These are phyloP conservation scores for Sporothrix schenckii DNA, from an alignment of 2,329 filamentous ascomycete genomes.

Conservation along the genomic window DNA sequence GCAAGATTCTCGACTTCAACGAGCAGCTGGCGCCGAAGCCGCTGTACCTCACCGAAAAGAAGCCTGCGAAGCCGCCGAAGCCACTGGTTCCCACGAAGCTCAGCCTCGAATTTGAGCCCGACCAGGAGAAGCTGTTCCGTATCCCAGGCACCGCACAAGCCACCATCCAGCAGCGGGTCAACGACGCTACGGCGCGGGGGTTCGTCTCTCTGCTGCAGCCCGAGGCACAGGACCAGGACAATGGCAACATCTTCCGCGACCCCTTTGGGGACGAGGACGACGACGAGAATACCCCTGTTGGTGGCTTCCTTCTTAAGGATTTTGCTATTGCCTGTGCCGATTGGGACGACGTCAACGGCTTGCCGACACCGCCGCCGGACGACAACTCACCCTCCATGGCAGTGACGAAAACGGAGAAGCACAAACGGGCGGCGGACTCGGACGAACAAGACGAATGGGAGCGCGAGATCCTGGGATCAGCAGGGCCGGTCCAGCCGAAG, in stretches of 20 bases:
- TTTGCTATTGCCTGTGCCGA: constrained; percentile 84
- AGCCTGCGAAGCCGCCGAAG: constrained; percentile 77
- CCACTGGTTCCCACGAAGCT: constrained; percentile 84
- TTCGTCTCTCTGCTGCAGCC: constrained; percentile 49
- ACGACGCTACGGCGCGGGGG: constrained; percentile 55
- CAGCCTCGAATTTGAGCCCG: constrained; percentile 79
- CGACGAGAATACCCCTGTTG: constrained; percentile 66
- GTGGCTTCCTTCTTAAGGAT: constrained; percentile 76
- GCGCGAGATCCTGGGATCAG: constrained; percentile 55
- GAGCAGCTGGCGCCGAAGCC: constrained; percentile 80
- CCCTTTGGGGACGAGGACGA: constrained; percentile 48
- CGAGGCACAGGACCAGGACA: constrained; percentile 49
- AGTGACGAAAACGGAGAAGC: constrained; percentile 47
- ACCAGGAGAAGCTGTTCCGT: constrained; percentile 84
- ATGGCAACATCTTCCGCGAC: constrained; percentile 47
- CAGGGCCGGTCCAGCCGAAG: constrained; percentile 56
- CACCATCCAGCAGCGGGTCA: constrained; percentile 59
- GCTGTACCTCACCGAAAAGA: constrained; percentile 76
- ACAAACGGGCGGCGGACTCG: constrained; percentile 44
- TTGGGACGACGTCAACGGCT: constrained; percentile 69
- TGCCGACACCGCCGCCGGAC: constrained; percentile 43
- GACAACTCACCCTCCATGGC: constrained; percentile 36
- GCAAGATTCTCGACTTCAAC: constrained; percentile 76
- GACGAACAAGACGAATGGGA: constrained; percentile 65
- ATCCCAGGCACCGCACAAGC: constrained; percentile 64